Evolutionary conservation across 2,329 filamentous ascomycete genomes (phyloP).

Genomic region (Neoarthrinium moseri): DNA sequence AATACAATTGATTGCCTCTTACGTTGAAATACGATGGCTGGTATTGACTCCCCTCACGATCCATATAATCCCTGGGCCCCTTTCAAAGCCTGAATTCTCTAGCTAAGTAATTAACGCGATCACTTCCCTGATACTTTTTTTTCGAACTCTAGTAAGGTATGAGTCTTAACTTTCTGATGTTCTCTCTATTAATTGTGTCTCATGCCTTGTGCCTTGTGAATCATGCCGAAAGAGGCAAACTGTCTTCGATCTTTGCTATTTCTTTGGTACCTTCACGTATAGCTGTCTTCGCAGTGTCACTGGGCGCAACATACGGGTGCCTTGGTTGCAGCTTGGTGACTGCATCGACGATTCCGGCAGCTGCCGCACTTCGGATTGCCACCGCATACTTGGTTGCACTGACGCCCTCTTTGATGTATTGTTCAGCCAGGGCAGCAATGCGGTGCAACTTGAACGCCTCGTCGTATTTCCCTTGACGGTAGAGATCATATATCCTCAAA

Average conservation of each 20-base stretch:
- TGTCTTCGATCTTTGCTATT: neutral
- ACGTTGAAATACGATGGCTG: no score
- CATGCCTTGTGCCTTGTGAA: no score
- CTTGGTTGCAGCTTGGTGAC: constrained; percentile 57
- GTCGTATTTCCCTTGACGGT: constrained; percentile 27
- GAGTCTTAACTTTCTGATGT: no score
- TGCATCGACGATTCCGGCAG: constrained; percentile 58
- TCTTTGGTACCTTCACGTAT: constrained; percentile 20
- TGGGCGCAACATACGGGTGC: constrained; percentile 54
- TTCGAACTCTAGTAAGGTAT: no score
- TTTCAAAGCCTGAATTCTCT: no score
- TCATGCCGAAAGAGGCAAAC: neutral
- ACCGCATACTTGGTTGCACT: constrained; percentile 82
- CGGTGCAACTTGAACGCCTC: constrained; percentile 61
- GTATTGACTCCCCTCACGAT: no score
- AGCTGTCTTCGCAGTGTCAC: constrained; percentile 39
- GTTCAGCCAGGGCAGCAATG: constrained; percentile 77
- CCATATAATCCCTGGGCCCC: no score
- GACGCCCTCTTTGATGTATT: constrained; percentile 76
- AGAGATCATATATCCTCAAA: constrained; percentile 11
- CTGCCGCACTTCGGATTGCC: constrained; percentile 28
- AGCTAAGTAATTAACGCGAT: no score
- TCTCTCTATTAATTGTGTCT: no score
- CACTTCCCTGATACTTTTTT: no score
- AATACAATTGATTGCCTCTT: no score